Evolutionary conservation across 2,329 filamentous ascomycete species (phyloP).

Genomic region (Nakataea oryzae): DNA sequence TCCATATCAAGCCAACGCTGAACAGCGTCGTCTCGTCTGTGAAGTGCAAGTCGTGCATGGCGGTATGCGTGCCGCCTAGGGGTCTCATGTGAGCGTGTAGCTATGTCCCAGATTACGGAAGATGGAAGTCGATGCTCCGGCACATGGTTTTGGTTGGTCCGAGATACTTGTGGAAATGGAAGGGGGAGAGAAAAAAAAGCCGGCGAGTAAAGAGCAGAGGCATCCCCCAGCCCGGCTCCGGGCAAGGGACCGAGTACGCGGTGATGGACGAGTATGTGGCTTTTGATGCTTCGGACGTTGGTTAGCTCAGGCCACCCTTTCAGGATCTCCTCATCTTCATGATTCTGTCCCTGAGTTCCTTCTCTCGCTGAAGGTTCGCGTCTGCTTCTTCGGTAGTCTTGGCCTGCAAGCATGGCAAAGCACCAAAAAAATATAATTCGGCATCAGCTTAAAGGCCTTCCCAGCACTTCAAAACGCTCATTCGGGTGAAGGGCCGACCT

Average conservation of each 20-base stretch:
- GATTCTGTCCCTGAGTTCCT: slow-evolving; percentile 40
- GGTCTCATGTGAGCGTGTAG: not conserved
- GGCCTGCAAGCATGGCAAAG: slow-evolving; percentile 10
- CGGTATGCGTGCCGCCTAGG: not conserved
- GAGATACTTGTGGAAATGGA: not conserved
- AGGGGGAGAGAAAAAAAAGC: not conserved
- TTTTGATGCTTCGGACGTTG: not conserved
- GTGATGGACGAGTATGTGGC: not conserved
- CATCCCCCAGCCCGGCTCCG: not conserved
- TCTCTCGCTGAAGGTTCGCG: slow-evolving; percentile 36
- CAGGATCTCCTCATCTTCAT: slow-evolving; percentile 42
- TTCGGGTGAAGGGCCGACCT: slow-evolving; percentile 16
- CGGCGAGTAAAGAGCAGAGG: not conserved
- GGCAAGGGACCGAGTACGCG: not conserved
- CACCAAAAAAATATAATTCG: slow-evolving; percentile 14
- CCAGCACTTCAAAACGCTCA: not conserved
- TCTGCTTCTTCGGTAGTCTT: slow-evolving; percentile 25
- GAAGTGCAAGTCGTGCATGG: not conserved
- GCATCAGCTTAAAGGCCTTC: slow-evolving; percentile 4
- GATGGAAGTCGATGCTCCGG: not conserved
- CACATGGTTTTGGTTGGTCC: not conserved
- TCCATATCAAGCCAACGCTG: not conserved
- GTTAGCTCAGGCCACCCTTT: slow-evolving; percentile 34
- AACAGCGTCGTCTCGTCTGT: not conserved
- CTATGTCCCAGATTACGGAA: not conserved